phyloP scores from a whole-genome alignment of 768 basidiomycete species.

The Lentinula lateritia region DNA sequence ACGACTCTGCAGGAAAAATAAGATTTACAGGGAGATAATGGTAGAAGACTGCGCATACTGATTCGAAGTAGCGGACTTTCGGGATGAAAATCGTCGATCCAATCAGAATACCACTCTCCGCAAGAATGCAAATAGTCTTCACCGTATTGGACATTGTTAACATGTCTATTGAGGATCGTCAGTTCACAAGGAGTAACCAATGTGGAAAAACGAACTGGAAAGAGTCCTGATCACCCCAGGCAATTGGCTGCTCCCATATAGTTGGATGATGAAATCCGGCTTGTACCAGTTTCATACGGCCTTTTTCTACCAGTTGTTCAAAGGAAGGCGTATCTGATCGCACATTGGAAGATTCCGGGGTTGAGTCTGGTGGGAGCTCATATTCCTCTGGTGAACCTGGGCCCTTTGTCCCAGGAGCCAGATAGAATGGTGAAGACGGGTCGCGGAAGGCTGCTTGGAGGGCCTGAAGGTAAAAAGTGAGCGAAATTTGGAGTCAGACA shows the following conservation, averaged over 20 bases:
- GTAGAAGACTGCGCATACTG: slow-evolving; percentile 30
- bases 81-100: background rate
- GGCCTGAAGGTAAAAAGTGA: slow-evolving; percentile 30
- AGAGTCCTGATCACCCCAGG: slow-evolving; percentile 76
- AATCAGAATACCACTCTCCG: background rate
- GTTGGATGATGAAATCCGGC: slow-evolving; percentile 56
- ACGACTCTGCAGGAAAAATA: slow-evolving; percentile 44
- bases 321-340: background rate
- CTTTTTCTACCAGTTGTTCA: slow-evolving; percentile 24
- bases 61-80: slow-evolving; percentile 66
- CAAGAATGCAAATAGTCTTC: slow-evolving; percentile 14
- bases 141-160: slow-evolving; percentile 77
- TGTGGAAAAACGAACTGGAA: slow-evolving; percentile 52
- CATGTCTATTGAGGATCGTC: slow-evolving; percentile 46
- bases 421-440: slow-evolving; percentile 59
- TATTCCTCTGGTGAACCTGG: slow-evolving; percentile 53
- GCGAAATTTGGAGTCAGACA: background rate
- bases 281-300: slow-evolving; percentile 33
- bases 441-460: slow-evolving; percentile 59
- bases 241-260: slow-evolving; percentile 76
- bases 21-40: background rate
- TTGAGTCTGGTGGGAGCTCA: slow-evolving; percentile 12
- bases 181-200: background rate
- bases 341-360: background rate
- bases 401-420: slow-evolving; percentile 53